Conservation (phyloP, 352 stramenopile genomes). For the Achlya hypogyna region DNA sequence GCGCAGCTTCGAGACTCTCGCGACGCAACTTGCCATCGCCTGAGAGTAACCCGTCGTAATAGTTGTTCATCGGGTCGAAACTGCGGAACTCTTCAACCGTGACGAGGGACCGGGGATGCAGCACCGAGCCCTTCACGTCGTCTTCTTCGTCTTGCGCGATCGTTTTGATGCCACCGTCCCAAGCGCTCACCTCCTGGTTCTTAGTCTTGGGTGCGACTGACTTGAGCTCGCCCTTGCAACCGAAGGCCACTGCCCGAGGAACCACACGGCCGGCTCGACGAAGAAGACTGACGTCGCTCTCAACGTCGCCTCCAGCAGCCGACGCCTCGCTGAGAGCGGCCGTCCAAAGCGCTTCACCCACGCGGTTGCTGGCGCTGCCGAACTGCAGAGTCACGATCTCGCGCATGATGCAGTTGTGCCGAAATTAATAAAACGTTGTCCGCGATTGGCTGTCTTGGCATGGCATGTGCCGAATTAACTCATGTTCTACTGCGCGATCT, state of each 20-base stretch:
- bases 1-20: constrained; percentile 43
- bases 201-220: not conserved
- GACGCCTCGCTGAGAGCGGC: not conserved
- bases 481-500: not conserved
- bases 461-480: not conserved
- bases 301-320: not conserved
- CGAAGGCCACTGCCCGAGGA: not conserved
- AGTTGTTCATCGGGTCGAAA: constrained; percentile 73
- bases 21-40: constrained; percentile 45
- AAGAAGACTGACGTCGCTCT: not conserved
- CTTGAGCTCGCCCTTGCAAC: not conserved
- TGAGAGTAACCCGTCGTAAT: constrained; percentile 48
- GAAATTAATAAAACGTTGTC: not conserved
- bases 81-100: constrained; percentile 68
- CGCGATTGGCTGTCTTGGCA: too few species aligned
- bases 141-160: constrained; percentile 2
- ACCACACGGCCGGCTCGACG: not conserved
- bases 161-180: not conserved
- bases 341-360: not conserved
- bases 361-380: not conserved
- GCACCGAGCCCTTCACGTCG: not conserved
- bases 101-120: constrained; percentile 20
- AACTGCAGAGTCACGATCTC: constrained; percentile 12
- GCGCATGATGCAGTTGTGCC: not conserved
- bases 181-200: not conserved